Percentiles rank a stretch among this genome's conserved stretches.
Conservation (phyloP, 495 filamentous ascomycete species). For the Delitschia confertaspora region DNA sequence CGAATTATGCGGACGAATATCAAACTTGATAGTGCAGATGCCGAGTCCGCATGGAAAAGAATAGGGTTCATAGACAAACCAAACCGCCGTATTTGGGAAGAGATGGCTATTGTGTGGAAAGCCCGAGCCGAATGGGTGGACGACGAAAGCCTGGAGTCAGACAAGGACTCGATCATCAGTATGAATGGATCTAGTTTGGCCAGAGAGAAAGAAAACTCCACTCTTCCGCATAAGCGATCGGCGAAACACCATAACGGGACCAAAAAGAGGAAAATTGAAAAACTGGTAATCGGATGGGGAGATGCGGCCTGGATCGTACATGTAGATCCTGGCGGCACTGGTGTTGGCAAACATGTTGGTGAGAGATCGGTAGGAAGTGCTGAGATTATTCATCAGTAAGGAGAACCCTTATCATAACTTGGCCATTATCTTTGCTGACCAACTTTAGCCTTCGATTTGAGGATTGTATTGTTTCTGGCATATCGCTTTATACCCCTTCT, state of each 20-base stretch:
- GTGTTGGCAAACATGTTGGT: constrained; percentile 58
- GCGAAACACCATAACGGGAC: constrained; percentile 7
- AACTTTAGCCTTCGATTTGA: constrained; percentile 61
- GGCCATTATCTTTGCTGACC: constrained; percentile 27
- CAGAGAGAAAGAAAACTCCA: constrained; percentile 19
- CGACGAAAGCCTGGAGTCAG: constrained; percentile 58
- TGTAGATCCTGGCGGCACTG: constrained; percentile 66
- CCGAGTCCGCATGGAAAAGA: constrained; percentile 88
- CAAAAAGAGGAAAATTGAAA: constrained; percentile 50
- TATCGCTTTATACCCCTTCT: constrained; percentile 91
- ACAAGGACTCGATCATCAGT: constrained; percentile 44
- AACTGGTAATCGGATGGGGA: constrained; percentile 88
- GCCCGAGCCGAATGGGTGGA: constrained; percentile 87
- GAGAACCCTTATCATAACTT: no score
- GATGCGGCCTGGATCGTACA: constrained; percentile 92
- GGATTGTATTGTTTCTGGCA: constrained; percentile 93
- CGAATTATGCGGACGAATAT: constrained; percentile 94
- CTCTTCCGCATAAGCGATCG: constrained; percentile 14
- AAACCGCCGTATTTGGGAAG: constrained; percentile 72
- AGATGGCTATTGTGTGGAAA: constrained; percentile 93
- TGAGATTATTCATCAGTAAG: constrained; percentile 85
- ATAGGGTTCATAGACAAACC: constrained; percentile 85
- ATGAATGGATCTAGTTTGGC: constrained; percentile 33
- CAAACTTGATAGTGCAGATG: constrained; percentile 64
- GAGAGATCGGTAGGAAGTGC: constrained; percentile 68